Base-by-base conservation (phyloP, 176 grass and related monocot species). In the Pharus latifolius region DNA sequence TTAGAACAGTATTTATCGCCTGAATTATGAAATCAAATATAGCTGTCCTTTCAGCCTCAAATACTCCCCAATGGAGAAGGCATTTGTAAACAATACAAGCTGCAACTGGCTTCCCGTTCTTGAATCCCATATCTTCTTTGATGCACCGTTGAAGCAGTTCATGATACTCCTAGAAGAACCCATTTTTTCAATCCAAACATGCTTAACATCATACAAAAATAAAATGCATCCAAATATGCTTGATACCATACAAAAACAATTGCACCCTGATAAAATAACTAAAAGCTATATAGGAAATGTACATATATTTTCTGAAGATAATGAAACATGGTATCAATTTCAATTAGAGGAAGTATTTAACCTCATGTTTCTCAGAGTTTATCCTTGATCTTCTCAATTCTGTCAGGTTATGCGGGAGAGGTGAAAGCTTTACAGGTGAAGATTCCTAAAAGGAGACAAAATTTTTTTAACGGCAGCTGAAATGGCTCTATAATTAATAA, bases 21-120 rank as follows among this genome's bases (percentile, higher is more conserved):
- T 83, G 78, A 82, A 96, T 91, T 82, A 96, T 88, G 47, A 84
- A 91, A 75, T 96, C 91, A 65, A 96, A 96, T 74, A 83, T 88
- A 40, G 72, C 76, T 55, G 91, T 96, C 64, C 81, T 85, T 83
- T 96, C 91, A 77, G 87, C 70, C 66, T 96, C 87, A 33, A 96
- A 91, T 51, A 79, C 77, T 83, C 78, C 84, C 91, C 91, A 91
- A 72, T 91, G 84, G 34, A 87, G 58, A 73, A 96, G 83, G 59
- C 73, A 85, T 85, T 85, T 96, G 65, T 91, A 96, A 66, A 96
- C 85, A 43, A 85, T 67, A 88, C 87, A 91, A 54, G 91, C 84
- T 40, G 84, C 87, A 75, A 91, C 76, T 60, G 91, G 91, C 65
- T 85, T 91, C 51, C 84, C 91, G 15, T 80, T 83, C 77, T 91